Evolutionary conservation across 768 basidiomycete species (phyloP).

Genomic region (Podaxis rugospora): DNA sequence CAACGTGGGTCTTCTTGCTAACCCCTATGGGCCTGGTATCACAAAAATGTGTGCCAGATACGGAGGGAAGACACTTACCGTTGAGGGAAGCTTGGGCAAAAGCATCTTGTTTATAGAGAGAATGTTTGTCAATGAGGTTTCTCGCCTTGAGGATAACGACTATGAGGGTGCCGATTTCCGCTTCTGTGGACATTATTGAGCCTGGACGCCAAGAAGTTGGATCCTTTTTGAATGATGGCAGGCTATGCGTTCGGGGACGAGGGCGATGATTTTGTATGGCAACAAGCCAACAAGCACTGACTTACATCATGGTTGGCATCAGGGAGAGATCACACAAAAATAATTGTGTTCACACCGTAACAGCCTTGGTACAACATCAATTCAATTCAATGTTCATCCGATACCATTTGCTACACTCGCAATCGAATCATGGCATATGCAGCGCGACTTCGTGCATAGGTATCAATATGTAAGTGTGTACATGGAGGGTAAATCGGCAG

Average conservation of each 20-base stretch:
- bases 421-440: background rate
- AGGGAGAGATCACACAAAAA: too few species aligned
- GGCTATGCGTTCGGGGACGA: background rate
- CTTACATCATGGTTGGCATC: background rate
- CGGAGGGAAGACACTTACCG: constrained; percentile 25
- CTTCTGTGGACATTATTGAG: constrained; percentile 27
- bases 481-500: background rate
- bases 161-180: constrained; percentile 76
- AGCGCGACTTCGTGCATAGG: background rate
- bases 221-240: constrained; percentile 7
- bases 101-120: constrained; percentile 89
- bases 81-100: constrained; percentile 65
- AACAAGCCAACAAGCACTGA: background rate
- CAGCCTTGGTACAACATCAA: too few species aligned
- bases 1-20: constrained; percentile 66
- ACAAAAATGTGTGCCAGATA: background rate
- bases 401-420: background rate
- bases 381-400: too few species aligned
- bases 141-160: constrained; percentile 83
- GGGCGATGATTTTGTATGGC: background rate
- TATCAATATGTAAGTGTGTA: background rate
- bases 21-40: constrained; percentile 31
- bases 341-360: too few species aligned
- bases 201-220: constrained; percentile 14
- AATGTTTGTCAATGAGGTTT: constrained; percentile 77